Evolutionary conservation across 208 protist species (phyloP).

Genomic region (Trichomonas gallinae): DNA sequence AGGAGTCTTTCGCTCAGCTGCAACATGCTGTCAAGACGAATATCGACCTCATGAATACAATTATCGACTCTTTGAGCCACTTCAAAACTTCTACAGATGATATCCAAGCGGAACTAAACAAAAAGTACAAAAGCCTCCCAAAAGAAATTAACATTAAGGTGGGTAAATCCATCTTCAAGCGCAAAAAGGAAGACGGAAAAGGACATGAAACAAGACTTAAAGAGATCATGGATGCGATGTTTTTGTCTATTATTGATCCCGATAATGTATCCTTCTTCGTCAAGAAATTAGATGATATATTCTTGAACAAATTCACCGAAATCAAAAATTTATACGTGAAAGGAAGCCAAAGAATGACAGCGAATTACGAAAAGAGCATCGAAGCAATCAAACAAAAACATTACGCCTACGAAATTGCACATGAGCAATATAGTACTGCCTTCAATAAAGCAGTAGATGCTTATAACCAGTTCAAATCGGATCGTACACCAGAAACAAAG

Average conservation of each 20-base stretch:
- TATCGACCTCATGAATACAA: not conserved
- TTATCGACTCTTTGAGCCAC: not conserved
- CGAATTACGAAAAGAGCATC: not conserved
- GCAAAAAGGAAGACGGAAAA: not conserved
- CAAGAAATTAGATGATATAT: not conserved
- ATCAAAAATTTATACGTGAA: not conserved
- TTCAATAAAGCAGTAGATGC: not conserved
- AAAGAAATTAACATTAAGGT: not conserved
- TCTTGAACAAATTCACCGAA: not conserved
- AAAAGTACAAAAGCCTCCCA: not conserved
- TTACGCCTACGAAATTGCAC: not conserved
- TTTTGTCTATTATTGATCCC: not conserved
- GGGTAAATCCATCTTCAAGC: not conserved
- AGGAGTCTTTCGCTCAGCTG: not conserved
- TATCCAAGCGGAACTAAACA: not conserved
- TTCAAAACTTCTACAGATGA: not conserved
- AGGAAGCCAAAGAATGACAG: not conserved
- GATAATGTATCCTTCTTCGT: not conserved
- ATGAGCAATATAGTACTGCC: not conserved
- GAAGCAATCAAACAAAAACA: not conserved
- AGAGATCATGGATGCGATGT: not conserved
- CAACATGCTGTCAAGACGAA: not conserved
- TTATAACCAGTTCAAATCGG: not conserved
- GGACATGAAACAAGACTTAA: not conserved
- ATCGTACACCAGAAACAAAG: not conserved